A percentile compares a stretch with the other conserved stretches of the same genome.
Conservation (phyloP, 148 eudicot species). For the Drosera capensis region DNA sequence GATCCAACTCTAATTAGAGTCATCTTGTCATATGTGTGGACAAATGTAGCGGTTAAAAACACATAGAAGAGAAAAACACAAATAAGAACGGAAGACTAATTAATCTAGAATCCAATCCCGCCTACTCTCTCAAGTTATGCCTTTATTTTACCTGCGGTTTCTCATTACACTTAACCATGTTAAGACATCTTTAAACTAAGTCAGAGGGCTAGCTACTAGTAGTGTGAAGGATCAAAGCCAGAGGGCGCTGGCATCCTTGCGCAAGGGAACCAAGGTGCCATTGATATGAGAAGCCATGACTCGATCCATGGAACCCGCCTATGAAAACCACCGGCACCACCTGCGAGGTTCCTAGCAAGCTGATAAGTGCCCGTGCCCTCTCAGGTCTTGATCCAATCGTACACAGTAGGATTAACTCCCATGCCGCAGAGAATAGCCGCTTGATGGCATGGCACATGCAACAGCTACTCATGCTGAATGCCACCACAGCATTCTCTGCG, state of each 20-base stretch:
- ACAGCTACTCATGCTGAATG: constrained; percentile 5
- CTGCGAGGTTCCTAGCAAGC: not conserved
- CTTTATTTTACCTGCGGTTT: too few relatives aligned
- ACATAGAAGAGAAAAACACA: too few relatives aligned
- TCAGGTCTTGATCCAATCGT: not conserved
- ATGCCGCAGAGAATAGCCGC: constrained; percentile 2
- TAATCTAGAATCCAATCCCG: too few relatives aligned
- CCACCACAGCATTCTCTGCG: constrained; percentile 2
- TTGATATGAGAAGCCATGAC: constrained; percentile 5
- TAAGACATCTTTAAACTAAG: too few relatives aligned
- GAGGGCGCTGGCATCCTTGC: not conserved
- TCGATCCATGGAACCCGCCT: constrained; percentile 3
- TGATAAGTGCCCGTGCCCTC: not conserved
- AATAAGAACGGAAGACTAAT: too few relatives aligned
- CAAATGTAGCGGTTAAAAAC: too few relatives aligned
- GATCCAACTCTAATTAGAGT: too few relatives aligned
- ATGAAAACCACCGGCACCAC: constrained; percentile 1
- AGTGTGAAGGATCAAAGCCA: too few relatives aligned
- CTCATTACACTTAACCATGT: too few relatives aligned
- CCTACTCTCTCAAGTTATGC: too few relatives aligned
- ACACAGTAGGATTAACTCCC: constrained; percentile 4
- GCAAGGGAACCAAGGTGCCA: constrained; percentile 1
- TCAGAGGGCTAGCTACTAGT: too few relatives aligned
- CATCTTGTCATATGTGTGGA: too few relatives aligned
- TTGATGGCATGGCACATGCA: constrained; percentile 7